Conservation (phyloP, 345 rosid genomes). For the Eucalyptus virginea region DNA sequence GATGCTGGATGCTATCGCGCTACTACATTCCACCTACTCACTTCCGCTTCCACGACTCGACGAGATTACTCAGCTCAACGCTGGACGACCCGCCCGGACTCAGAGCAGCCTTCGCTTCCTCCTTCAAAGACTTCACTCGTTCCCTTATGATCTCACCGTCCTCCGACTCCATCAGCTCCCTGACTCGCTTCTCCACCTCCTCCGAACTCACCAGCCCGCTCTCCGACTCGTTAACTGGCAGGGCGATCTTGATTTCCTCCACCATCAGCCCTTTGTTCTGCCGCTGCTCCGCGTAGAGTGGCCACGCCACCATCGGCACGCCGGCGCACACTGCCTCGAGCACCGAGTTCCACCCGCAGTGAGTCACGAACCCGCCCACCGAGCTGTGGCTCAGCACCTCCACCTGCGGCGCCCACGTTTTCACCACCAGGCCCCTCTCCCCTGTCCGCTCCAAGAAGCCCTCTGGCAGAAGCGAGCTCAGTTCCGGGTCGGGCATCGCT, state of each 20-base stretch:
- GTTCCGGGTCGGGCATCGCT: background rate
- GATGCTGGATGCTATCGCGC: background rate
- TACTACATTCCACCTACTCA: background rate
- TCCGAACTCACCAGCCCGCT: slow-evolving; percentile 9
- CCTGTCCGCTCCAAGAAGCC: slow-evolving; percentile 23
- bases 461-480: slow-evolving; percentile 15
- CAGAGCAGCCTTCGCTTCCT: background rate
- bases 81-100: slow-evolving; percentile 3
- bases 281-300: slow-evolving; percentile 35
- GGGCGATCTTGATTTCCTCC: slow-evolving; percentile 19
- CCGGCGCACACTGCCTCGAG: slow-evolving; percentile 48
- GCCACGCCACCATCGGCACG: slow-evolving; percentile 47
- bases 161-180: slow-evolving; percentile 20
- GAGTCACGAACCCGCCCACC: slow-evolving; percentile 53
- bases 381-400: slow-evolving; percentile 34
- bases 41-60: background rate
- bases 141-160: slow-evolving; percentile 1
- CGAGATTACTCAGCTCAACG: background rate
- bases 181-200: slow-evolving; percentile 17
- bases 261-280: slow-evolving; percentile 10
- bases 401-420: slow-evolving; percentile 57
- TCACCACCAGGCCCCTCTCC: slow-evolving; percentile 32
- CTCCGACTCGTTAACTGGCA: background rate
- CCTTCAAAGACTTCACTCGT: background rate
- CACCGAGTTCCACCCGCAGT: slow-evolving; percentile 67